A percentile compares a stretch with the other conserved stretches of the same genome.
Conservation (phyloP, 2,329 filamentous ascomycete genomes). For the Geoglossum cookeanum region DNA sequence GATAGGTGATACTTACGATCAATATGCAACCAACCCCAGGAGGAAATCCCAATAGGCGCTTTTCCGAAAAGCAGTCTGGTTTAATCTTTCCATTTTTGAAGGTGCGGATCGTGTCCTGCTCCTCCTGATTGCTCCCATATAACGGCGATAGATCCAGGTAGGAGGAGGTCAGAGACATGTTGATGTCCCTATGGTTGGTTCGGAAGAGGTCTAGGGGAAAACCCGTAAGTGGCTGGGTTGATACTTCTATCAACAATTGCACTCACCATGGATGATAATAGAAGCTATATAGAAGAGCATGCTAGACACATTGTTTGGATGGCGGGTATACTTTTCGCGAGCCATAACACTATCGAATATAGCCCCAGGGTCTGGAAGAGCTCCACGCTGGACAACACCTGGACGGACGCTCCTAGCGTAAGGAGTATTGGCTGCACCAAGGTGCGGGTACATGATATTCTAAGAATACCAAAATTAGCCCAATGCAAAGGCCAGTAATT, state of each 20-base stretch:
- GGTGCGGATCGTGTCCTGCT: conserved; percentile 46
- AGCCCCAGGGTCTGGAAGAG: conserved; percentile 43
- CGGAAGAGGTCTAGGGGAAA: conserved; percentile 43
- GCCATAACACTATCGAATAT: conserved; percentile 51
- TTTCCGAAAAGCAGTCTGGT: conserved; percentile 49
- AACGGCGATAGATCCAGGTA: conserved; percentile 57
- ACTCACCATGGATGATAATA: conserved; percentile 38
- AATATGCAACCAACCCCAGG: conserved; percentile 48
- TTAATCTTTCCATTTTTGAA: conserved; percentile 49
- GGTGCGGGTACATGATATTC: conserved; percentile 41
- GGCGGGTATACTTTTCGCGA: conserved; percentile 39
- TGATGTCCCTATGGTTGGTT: conserved; percentile 42
- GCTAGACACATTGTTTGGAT: conserved; percentile 54
- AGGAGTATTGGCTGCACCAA: conserved; percentile 45
- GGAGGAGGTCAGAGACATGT: conserved; percentile 48
- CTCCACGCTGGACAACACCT: conserved; percentile 30
- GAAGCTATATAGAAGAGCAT: conserved; percentile 58
- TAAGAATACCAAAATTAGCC: conserved; percentile 22
- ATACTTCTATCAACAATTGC: not conserved
- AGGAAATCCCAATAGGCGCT: conserved; percentile 44
- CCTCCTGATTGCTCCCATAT: conserved; percentile 49
- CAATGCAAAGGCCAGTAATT: conserved; percentile 17
- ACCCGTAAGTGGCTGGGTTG: not conserved
- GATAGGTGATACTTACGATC: conserved; percentile 19
- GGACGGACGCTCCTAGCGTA: conserved; percentile 50